phyloP scores from a whole-genome alignment of 148 eudicot genomes.

The Silene uniflora region DNA sequence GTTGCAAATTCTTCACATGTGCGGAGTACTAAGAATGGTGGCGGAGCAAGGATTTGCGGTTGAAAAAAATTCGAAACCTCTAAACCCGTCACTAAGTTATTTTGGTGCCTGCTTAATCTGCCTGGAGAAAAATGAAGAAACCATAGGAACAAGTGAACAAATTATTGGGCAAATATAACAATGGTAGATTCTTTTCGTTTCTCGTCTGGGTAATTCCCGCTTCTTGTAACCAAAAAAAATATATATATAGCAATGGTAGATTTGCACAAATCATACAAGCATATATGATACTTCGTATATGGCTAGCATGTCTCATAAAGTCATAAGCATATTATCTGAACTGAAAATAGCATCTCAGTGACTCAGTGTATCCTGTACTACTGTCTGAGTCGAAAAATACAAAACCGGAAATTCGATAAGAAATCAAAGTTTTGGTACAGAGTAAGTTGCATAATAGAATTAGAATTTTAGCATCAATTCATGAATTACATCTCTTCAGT shows the following conservation, averaged over 20 bases:
- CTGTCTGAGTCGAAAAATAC: conserved; percentile 8
- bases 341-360: conserved; percentile 18
- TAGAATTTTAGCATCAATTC: conserved; percentile 26
- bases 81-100: no score
- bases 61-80: no score
- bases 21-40: no score
- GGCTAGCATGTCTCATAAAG: conserved; percentile 3
- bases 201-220: no score
- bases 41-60: no score
- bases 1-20: no score
- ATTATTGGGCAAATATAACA: no score
- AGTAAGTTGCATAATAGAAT: conserved; percentile 14
- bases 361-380: neutral
- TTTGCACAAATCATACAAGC: neutral
- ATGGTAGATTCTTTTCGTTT: no score
- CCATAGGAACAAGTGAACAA: neutral
- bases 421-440: conserved; percentile 10
- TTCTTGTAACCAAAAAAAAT: no score
- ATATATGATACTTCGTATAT: neutral
- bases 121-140: conserved; percentile 1
- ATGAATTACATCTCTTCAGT: conserved; percentile 15
- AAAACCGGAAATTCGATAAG: neutral
- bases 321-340: conserved; percentile 4
- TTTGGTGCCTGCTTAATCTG: neutral
- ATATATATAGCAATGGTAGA: neutral